Conservation (phyloP, 1,284 basidiomycete genomes). For the Pascua sp. region DNA sequence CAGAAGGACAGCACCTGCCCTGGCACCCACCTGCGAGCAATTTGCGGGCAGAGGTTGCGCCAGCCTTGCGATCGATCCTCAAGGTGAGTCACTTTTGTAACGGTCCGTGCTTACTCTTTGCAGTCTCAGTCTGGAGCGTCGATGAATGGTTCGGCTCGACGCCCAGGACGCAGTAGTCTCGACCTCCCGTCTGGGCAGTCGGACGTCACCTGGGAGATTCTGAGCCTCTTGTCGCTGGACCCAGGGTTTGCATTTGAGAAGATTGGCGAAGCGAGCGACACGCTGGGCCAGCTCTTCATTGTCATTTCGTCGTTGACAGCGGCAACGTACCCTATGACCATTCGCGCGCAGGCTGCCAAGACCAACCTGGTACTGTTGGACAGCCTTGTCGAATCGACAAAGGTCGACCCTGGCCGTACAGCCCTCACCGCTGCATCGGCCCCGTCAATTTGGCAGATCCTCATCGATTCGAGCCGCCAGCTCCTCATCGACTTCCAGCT, state of each 20-base stretch:
- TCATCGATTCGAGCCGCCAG: constrained; percentile 37
- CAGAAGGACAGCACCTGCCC: constrained; percentile 37
- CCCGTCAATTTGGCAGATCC: constrained; percentile 30
- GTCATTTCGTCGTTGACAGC: constrained; percentile 28
- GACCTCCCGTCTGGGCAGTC: constrained; percentile 19
- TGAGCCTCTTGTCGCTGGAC: constrained; percentile 29
- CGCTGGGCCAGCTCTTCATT: constrained; percentile 20
- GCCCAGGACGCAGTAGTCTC: constrained; percentile 13
- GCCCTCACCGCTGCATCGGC: constrained; percentile 11
- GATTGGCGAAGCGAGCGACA: constrained; percentile 19
- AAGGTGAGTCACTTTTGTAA: constrained; percentile 24
- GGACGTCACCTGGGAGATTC: constrained; percentile 31
- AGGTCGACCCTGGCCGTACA: constrained; percentile 8
- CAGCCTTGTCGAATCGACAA: constrained; percentile 7
- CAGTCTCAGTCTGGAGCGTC: constrained; percentile 6
- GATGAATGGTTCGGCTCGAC: constrained; percentile 6
- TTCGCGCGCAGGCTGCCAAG: constrained; percentile 27
- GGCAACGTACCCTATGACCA: constrained; percentile 22
- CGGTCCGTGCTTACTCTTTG: background rate
- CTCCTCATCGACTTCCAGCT: constrained; percentile 36
- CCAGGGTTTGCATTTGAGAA: constrained; percentile 29
- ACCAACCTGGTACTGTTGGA: constrained; percentile 27
- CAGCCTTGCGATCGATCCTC: constrained; percentile 27
- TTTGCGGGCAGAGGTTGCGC: constrained; percentile 25
- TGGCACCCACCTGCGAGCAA: constrained; percentile 27